Conservation (phyloP, 129 eudicot species). For the Deinandra increscens region DNA sequence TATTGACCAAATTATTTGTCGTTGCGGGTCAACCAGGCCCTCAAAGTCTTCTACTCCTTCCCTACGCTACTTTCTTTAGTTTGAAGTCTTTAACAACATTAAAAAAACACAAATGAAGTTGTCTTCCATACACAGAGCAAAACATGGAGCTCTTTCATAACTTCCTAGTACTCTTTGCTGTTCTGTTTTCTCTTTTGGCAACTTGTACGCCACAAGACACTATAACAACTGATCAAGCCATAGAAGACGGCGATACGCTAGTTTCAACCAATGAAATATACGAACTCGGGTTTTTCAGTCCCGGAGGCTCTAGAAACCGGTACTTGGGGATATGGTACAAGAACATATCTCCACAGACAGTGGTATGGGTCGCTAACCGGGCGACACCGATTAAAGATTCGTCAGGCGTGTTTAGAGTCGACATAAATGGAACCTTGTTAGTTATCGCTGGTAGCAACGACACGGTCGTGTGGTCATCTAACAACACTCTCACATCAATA, state of each 20-base stretch:
- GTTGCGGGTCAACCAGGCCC: no score
- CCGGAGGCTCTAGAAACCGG: constrained; percentile 26
- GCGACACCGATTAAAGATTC: constrained; percentile 16
- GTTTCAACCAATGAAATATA: constrained; percentile 6
- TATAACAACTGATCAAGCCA: background rate
- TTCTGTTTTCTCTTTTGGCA: background rate
- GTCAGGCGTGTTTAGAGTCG: constrained; percentile 16
- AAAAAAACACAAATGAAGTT: no score
- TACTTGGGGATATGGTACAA: constrained; percentile 40
- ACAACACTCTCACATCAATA: constrained; percentile 10
- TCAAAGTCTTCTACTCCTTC: no score
- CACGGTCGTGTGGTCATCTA: constrained; percentile 18
- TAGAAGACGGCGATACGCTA: constrained; percentile 4
- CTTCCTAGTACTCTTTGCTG: background rate
- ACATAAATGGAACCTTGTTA: constrained; percentile 19
- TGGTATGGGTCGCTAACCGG: constrained; percentile 42
- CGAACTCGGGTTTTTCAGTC: constrained; percentile 37
- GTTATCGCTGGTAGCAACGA: constrained; percentile 15
- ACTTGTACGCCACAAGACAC: constrained; percentile 7
- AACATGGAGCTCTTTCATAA: background rate
- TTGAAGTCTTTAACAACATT: no score
- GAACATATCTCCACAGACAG: constrained; percentile 18
- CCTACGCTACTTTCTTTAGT: no score
- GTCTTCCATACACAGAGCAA: background rate
- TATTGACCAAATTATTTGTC: no score